phyloP scores from a whole-genome alignment of 805 yeast genomes.

The Wickerhamia fluorescens region DNA sequence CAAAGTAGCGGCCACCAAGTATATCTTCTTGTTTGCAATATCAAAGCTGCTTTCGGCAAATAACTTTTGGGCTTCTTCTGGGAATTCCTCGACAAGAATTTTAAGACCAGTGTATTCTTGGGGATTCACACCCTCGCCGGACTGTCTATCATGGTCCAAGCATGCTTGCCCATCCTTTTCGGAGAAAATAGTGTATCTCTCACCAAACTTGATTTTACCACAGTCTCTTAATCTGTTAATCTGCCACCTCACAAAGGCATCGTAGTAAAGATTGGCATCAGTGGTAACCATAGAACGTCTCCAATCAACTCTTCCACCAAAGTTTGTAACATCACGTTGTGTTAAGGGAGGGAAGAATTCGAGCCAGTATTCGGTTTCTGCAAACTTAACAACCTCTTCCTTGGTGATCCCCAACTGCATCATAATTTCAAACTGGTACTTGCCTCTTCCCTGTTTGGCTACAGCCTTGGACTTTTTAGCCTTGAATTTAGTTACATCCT shows the following conservation, averaged over 20 bases:
- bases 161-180: constrained; percentile 99
- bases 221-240: constrained; percentile 77
- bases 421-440: constrained; percentile 95
- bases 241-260: constrained; percentile 94
- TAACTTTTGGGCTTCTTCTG: constrained; percentile 48
- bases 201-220: constrained; percentile 95
- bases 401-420: constrained; percentile 82
- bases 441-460: constrained; percentile 90
- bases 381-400: constrained; percentile 79
- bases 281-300: constrained; percentile 94
- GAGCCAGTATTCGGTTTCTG: constrained; percentile 91
- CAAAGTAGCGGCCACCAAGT: constrained; percentile 90
- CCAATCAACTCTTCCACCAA: constrained; percentile 98
- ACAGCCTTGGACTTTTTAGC: constrained; percentile 92
- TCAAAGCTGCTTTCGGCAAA: constrained; percentile 45
- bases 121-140: constrained; percentile 96
- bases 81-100: constrained; percentile 61
- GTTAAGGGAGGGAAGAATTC: constrained; percentile 86
- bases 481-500: constrained; percentile 83
- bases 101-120: constrained; percentile 95
- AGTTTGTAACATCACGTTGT: constrained; percentile 64
- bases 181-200: constrained; percentile 94
- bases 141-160: constrained; percentile 97
- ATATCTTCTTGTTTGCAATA: constrained; percentile 54
- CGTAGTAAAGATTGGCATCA: constrained; percentile 91